These are phyloP conservation scores for Trichoderma gamsii DNA, from an alignment of 495 filamentous ascomycete species.

Conservation along the genomic window DNA sequence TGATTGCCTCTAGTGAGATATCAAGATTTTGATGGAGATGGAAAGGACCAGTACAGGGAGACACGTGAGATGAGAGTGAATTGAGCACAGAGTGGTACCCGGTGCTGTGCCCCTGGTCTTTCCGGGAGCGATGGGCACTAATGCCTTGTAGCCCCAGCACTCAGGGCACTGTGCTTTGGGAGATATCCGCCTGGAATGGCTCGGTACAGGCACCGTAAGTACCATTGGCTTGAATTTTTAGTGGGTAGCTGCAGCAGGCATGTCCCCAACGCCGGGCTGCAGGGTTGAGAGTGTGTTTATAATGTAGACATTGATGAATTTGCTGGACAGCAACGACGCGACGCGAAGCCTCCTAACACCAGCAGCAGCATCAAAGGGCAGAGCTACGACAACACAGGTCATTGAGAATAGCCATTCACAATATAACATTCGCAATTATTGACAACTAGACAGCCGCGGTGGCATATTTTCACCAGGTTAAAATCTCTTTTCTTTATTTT, in stretches of 20 bases:
- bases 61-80: constrained; percentile 11
- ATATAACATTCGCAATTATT: too few species aligned
- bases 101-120: background rate
- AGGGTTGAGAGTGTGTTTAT: background rate
- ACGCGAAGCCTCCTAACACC: background rate
- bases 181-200: background rate
- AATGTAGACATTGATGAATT: background rate
- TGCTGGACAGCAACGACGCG: background rate
- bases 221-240: background rate
- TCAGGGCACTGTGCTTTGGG: background rate
- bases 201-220: background rate
- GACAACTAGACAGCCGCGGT: too few species aligned
- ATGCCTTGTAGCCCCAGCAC: background rate
- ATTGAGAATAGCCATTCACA: too few species aligned
- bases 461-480: background rate
- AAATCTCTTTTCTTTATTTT: constrained; percentile 1
- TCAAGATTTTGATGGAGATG: background rate
- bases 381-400: background rate
- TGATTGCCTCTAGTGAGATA: background rate
- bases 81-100: background rate
- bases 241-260: too few species aligned
- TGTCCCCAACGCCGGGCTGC: background rate
- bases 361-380: background rate
- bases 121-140: background rate
- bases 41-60: background rate